Evolutionary conservation across 2,329 filamentous ascomycete species (phyloP), one percentile per base, ranked within the genome.

Genomic region (Thielaviopsis cerberus): DNA sequence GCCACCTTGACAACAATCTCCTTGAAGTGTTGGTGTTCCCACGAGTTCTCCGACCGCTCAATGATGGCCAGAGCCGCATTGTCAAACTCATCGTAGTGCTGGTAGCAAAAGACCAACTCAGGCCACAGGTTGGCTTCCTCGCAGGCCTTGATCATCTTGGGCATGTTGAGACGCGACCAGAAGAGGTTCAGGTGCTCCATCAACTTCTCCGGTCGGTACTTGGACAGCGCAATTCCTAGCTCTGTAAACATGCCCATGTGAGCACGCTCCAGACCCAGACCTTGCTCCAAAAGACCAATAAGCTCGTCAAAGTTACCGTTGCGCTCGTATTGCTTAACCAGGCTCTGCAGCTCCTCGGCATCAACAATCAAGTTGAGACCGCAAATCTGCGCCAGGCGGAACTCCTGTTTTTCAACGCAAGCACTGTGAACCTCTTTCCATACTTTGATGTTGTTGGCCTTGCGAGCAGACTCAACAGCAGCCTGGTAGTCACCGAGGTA

Each of bases 1-100:
- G 90, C 88, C 63, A 96, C 91, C 80, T 98, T 98, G 73, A 95
- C 83, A 59, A 95, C 79, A 55, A 94, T 97, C 69, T 98, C 94
- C 78, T 98, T 98, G 83, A 98, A 98, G 54, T 94, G 92, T 70
- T 96, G 89, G 73, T 98, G 92, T 71, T 98, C 94, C 92, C 92
- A 98, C 1, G 92, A 90, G 75, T 97, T 94, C 64, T 94, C 85
- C 13, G 92, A 87, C 64, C 89, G 88, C 76, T 98, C 92, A 81
- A 98, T 98, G 75, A 98, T 95, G 20, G 92, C 88, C 57, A 98
- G 79, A 53, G 90, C 89, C 51, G 92, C 92, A 67, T 98, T 97
- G 72, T 98, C 94, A 71, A 86, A 96, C 69, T 98, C 94, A 64
- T 98, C 94, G 67, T 96, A 97, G 73, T 98, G 92, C 69, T 88